A percentile compares a stretch with the other conserved stretches of the same genome.
Evolutionary conservation across 1,284 basidiomycete genomes (phyloP).

Genomic region (Apiotrichum akiyoshidainum): DNA sequence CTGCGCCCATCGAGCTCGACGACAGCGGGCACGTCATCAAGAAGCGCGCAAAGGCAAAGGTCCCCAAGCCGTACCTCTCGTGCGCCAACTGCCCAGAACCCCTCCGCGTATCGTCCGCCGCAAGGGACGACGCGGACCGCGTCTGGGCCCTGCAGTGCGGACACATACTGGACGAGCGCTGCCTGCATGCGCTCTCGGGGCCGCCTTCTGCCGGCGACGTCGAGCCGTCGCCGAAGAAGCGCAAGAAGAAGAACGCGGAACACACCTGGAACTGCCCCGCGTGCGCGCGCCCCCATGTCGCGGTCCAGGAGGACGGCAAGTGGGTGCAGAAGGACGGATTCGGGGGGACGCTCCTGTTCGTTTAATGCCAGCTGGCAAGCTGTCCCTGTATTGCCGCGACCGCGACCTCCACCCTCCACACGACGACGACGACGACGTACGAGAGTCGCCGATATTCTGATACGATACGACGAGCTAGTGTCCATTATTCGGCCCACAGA

Average conservation of each 20-base stretch:
- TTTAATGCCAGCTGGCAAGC: too few species aligned
- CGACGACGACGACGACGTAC: too few species aligned
- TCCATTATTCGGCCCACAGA: too few species aligned
- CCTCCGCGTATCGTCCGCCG: constrained; percentile 36
- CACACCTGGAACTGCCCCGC: constrained; percentile 39
- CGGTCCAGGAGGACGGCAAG: constrained; percentile 21
- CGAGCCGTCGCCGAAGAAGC: neutral
- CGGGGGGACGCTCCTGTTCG: constrained; percentile 23
- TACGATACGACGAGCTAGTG: too few species aligned
- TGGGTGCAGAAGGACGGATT: constrained; percentile 35
- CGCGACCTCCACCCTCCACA: too few species aligned
- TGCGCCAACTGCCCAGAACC: constrained; percentile 42
- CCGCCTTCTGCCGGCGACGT: neutral
- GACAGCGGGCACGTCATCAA: constrained; percentile 29
- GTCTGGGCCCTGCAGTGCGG: constrained; percentile 49
- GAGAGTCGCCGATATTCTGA: too few species aligned
- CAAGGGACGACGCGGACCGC: constrained; percentile 33
- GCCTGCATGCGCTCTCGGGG: constrained; percentile 28
- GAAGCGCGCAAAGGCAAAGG: neutral
- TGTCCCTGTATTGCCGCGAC: too few species aligned
- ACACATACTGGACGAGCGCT: constrained; percentile 48
- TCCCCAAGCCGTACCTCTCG: constrained; percentile 26
- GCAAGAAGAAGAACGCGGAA: constrained; percentile 13
- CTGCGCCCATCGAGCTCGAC: constrained; percentile 23
- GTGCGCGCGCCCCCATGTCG: constrained; percentile 31